phyloP scores from a whole-genome alignment of 2,329 filamentous ascomycete species.

The Coniochaeta sp. region DNA sequence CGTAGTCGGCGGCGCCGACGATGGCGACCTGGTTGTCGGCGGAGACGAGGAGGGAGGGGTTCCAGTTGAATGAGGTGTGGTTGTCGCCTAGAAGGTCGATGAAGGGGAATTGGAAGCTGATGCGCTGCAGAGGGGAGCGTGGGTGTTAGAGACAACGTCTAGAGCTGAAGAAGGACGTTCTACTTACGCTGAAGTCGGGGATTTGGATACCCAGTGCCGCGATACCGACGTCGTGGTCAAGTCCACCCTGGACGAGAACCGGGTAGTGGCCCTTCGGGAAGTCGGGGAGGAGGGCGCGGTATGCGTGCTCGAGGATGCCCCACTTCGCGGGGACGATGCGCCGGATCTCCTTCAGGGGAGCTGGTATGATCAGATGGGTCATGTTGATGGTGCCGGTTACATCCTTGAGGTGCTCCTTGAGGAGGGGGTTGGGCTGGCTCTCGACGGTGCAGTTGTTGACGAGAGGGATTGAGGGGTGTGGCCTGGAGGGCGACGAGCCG shows the following conservation, averaged over 20 bases:
- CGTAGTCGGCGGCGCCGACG: constrained; percentile 37
- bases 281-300: constrained; percentile 35
- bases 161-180: background rate
- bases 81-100: constrained; percentile 44
- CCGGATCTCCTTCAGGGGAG: constrained; percentile 37
- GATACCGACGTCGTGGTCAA: constrained; percentile 44
- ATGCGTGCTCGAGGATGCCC: constrained; percentile 41
- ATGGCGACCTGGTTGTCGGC: constrained; percentile 33
- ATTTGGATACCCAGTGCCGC: constrained; percentile 29
- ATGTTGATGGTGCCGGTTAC: constrained; percentile 48
- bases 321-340: constrained; percentile 40
- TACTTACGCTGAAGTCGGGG: constrained; percentile 40
- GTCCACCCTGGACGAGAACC: constrained; percentile 39
- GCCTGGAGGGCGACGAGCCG: background rate
- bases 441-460: background rate
- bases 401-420: constrained; percentile 34
- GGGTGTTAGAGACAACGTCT: constrained; percentile 5
- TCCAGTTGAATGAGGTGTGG: constrained; percentile 43
- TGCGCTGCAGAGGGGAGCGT: constrained; percentile 19
- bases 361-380: constrained; percentile 44
- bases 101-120: constrained; percentile 41
- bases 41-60: constrained; percentile 38
- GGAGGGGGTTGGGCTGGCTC: constrained; percentile 38
- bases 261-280: constrained; percentile 48
- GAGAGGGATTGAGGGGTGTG: too few relatives aligned